Base-by-base conservation (phyloP, 768 basidiomycete genomes). In the Suillus occidentalis region DNA sequence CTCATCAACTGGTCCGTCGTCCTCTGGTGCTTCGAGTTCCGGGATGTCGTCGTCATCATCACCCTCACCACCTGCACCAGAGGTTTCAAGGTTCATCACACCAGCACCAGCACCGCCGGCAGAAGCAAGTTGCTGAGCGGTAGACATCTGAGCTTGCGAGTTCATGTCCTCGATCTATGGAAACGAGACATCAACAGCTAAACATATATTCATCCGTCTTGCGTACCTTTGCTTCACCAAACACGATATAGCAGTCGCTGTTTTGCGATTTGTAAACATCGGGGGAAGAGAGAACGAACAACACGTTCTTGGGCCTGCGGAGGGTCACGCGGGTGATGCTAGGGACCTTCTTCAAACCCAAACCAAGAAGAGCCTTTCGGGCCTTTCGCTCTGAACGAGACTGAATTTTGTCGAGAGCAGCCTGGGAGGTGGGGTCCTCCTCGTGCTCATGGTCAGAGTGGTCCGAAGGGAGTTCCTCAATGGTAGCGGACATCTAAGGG, bases 191-290 rank as follows among this genome's bases (percentile, higher is more conserved):
- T 55, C 3, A 49, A 28, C 39, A 50, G 25, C 47, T 52, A 49
- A 20, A 61, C 6, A 4, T 31, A 55, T 28, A 55, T 25, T 3
- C 36, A 18, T 18, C 42, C n/a, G 25, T 43, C n/a, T 16, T 25
- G 20, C 56, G 6, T 56, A 90, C 90, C 87, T 95, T 95, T 63
- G 93, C 96, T 84, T 99, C 97, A 68, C 97, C 97, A 72, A 99
- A 99, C 68, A 99, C 95, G 76, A 99, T 94, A 85, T 99, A 98
- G 80, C 92, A 94, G 80, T 99, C 97, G 75, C 94, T 95, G 81
- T 94, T 95, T 50, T 91, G 89, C 59, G 93, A 95, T 84, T 98
- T 98, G 89, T 92, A 99, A 62, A 99, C 97, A 69, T 99, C 97
- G 43, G 97, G 97, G 60, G 89, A 83, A 62, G 93, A 88, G 71